These are phyloP conservation scores for Quaeritorhiza haematococci DNA, from an alignment of 371 early-diverging fungal genomes.

Conservation along the genomic window DNA sequence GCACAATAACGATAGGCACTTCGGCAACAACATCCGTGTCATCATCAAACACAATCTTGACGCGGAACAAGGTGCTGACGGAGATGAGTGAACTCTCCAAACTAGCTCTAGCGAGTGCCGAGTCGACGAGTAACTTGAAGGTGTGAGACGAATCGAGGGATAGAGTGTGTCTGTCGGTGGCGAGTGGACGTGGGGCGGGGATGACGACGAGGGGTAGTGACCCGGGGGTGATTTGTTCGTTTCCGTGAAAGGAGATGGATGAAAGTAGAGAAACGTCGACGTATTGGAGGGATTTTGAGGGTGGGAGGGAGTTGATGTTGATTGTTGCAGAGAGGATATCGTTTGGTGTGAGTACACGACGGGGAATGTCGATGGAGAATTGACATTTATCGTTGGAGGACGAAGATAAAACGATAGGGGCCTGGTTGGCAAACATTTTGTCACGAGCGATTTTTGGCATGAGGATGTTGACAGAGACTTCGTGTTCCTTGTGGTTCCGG, in stretches of 20 bases:
- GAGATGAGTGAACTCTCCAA: constrained; percentile 15
- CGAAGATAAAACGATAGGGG: too few species aligned
- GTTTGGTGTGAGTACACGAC: constrained; percentile 3
- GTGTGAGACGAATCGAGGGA: not conserved
- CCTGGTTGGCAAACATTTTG: constrained; percentile 5
- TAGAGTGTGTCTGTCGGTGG: not conserved
- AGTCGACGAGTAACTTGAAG: constrained; percentile 7
- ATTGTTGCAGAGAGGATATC: constrained; percentile 12
- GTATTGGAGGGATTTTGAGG: constrained; percentile 1
- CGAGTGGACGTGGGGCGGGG: not conserved
- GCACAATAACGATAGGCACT: constrained; percentile 6
- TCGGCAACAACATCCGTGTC: not conserved
- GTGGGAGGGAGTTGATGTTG: constrained; percentile 7
- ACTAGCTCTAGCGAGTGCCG: constrained; percentile 5
- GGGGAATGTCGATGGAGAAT: constrained; percentile 11
- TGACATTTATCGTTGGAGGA: constrained; percentile 10
- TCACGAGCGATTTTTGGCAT: constrained; percentile 15
- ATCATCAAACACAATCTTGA: constrained; percentile 8
- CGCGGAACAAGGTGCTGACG: constrained; percentile 10
- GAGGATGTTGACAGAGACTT: constrained; percentile 9
- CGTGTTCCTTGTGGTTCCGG: constrained; percentile 9
- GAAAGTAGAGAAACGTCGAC: constrained; percentile 10
- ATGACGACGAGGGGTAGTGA: not conserved
- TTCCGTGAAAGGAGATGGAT: constrained; percentile 2
- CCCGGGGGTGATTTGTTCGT: too few species aligned